A percentile compares a stretch with the other conserved stretches of the same genome.
Evolutionary conservation across 2,329 filamentous ascomycete species (phyloP).

Genomic region (Aureobasidium sp.): DNA sequence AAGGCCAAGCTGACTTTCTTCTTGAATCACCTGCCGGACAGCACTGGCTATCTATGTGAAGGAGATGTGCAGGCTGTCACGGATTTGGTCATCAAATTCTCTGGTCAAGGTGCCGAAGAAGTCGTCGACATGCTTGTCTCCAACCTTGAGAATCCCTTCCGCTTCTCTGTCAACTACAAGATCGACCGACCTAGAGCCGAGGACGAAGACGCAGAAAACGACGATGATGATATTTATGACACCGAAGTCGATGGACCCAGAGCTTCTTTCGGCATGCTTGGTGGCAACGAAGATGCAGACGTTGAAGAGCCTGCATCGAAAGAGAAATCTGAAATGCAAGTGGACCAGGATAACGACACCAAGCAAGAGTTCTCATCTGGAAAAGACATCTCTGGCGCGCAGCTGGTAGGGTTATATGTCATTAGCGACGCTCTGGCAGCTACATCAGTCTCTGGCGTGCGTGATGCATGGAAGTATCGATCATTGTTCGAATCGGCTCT

Average conservation of each 20-base stretch:
- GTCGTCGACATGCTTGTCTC: conserved; percentile 81
- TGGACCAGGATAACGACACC: conserved; percentile 18
- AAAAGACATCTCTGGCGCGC: conserved; percentile 44
- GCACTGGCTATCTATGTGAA: conserved; percentile 65
- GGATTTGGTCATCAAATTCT: conserved; percentile 81
- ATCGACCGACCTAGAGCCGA: neutral
- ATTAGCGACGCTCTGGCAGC: conserved; percentile 74
- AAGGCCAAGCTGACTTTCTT: conserved; percentile 80
- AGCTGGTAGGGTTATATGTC: conserved; percentile 74
- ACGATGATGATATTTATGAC: conserved; percentile 35
- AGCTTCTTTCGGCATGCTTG: conserved; percentile 11
- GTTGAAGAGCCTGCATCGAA: conserved; percentile 26
- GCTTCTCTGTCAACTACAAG: conserved; percentile 61
- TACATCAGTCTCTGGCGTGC: conserved; percentile 65
- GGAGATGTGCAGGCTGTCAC: conserved; percentile 83
- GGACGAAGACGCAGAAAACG: conserved; percentile 31
- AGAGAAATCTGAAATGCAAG: neutral
- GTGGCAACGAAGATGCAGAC: conserved; percentile 25
- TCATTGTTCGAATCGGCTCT: conserved; percentile 71
- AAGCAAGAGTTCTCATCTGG: conserved; percentile 44
- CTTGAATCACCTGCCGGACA: conserved; percentile 72
- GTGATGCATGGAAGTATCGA: conserved; percentile 81
- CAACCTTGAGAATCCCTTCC: conserved; percentile 73
- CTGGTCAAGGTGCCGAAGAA: conserved; percentile 77
- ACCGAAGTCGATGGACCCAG: conserved; percentile 26